Evolutionary conservation across 805 yeast species (phyloP).

Genomic region (Debaryomyces hansenii): DNA sequence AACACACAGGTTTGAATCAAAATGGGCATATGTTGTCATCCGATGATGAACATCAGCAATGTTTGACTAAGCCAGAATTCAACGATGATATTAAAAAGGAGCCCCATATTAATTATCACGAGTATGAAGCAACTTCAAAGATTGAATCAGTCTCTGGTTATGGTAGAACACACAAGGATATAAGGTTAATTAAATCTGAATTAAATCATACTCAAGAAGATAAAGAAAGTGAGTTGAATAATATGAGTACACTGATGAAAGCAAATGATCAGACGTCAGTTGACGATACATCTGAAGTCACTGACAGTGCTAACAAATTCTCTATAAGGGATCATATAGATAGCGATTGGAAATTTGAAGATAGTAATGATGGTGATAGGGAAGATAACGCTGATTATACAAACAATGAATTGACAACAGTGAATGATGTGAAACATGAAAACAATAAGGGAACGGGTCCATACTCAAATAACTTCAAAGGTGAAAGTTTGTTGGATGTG

Average conservation of each 20-base stretch:
- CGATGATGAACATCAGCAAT: neutral
- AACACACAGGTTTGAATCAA: neutral
- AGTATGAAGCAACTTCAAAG: slow-evolving; percentile 3
- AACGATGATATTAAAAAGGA: neutral
- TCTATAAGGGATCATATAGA: slow-evolving; percentile 33
- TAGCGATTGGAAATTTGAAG: slow-evolving; percentile 37
- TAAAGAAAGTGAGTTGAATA: slow-evolving; percentile 1
- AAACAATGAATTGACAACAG: slow-evolving; percentile 16
- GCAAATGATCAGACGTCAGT: neutral
- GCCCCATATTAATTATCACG: neutral
- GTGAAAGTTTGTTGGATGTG: slow-evolving; percentile 4
- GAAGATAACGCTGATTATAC: slow-evolving; percentile 36
- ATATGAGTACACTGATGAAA: no score
- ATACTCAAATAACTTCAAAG: neutral
- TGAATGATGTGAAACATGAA: neutral
- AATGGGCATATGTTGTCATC: neutral
- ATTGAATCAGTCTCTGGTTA: slow-evolving; percentile 6
- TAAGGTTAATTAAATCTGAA: slow-evolving; percentile 1
- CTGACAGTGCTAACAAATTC: slow-evolving; percentile 5
- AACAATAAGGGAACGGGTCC: neutral
- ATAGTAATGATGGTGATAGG: slow-evolving; percentile 39
- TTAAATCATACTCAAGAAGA: neutral
- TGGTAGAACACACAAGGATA: slow-evolving; percentile 1
- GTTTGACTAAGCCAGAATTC: neutral
- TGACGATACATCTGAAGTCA: neutral